Conservation (phyloP, 495 filamentous ascomycete genomes). For the Xylaria intraflava region DNA sequence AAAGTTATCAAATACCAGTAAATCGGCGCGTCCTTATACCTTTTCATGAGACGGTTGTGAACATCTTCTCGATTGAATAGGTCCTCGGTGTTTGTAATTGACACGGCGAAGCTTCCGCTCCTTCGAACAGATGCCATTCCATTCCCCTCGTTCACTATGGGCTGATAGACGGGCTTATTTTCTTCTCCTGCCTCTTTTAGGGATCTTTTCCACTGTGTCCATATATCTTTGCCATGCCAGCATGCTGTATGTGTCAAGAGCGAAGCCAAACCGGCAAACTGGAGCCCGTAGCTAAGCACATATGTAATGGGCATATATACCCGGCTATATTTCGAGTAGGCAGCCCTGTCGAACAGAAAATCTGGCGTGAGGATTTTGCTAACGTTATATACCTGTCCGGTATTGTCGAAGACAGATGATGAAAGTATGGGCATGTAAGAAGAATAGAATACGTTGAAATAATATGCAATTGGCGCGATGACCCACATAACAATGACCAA, state of each 20-base stretch:
- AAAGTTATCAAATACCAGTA: constrained; percentile 71
- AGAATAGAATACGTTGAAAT: constrained; percentile 67
- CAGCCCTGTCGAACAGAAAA: constrained; percentile 62
- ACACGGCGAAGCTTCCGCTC: constrained; percentile 20
- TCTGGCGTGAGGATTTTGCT: constrained; percentile 64
- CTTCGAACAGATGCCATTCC: constrained; percentile 12
- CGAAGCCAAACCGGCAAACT: constrained; percentile 71
- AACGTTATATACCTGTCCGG: constrained; percentile 67
- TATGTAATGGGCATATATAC: constrained; percentile 82
- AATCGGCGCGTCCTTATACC: constrained; percentile 67
- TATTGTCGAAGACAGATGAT: constrained; percentile 74
- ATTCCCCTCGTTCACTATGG: constrained; percentile 26
- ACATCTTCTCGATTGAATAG: constrained; percentile 64
- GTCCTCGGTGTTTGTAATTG: constrained; percentile 44
- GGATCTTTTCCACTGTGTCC: constrained; percentile 56
- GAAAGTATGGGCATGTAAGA: constrained; percentile 77
- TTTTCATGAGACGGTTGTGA: constrained; percentile 69
- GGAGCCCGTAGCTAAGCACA: constrained; percentile 69
- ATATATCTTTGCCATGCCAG: constrained; percentile 74
- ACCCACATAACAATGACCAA: constrained; percentile 87
- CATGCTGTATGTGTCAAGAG: constrained; percentile 63
- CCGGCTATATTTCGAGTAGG: constrained; percentile 68
- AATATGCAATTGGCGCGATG: constrained; percentile 74
- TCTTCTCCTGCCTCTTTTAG: constrained; percentile 42
- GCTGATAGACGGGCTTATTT: constrained; percentile 38